Base-by-base conservation (phyloP, 73 alveolate genomes). In the Symbiodinium pilosum region DNA sequence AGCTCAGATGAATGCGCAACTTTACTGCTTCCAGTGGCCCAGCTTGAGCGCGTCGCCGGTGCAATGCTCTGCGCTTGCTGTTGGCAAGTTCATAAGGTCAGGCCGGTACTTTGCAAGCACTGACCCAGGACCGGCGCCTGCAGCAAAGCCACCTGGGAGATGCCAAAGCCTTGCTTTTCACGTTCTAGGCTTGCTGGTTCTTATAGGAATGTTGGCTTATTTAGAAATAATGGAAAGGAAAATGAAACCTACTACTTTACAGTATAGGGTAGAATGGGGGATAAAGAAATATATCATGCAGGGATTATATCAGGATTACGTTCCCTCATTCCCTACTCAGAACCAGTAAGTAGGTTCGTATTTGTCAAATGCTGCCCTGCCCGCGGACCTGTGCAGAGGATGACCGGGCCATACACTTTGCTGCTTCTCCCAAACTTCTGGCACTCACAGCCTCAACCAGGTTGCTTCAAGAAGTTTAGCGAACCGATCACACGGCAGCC, bases 31-130 rank as follows among this genome's bases (percentile, higher is more conserved):
- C n/a, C 34, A 69, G 77, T 36, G 40, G 43, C 98, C 98, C 36
- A 92, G 71, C 92, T 99, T 99, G 64, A 99, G 81, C 24, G 99
- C 99, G 43, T 64, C 99, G 9, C 99, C 99, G 39, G 99, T 47
- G 98, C 92, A 92, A 32, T 92, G 98, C 51, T 92, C 98, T 38
- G 83, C 71, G 84, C 59, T 92, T 83, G 92, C 42, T 26, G 92
- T 92, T 32, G 98, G 98, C 42, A 26, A 47, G 20, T 75, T 39
- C 40, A 84, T 41, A 43, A 92, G 43, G 43, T 92, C 98, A 2
- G 98, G 98, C 59, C 98, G 54, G 39, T 47, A 59, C 69, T 44
- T 73, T 77, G 84, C 98, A 54, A 92, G 84, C 34, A 92, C 83
- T 40, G 98, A 92, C 43, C 52, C 92, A 2, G 64, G 47, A 4